These are phyloP conservation scores for Metschnikowia vanudenii DNA, from an alignment of 805 yeast genomes.

Conservation along the genomic window DNA sequence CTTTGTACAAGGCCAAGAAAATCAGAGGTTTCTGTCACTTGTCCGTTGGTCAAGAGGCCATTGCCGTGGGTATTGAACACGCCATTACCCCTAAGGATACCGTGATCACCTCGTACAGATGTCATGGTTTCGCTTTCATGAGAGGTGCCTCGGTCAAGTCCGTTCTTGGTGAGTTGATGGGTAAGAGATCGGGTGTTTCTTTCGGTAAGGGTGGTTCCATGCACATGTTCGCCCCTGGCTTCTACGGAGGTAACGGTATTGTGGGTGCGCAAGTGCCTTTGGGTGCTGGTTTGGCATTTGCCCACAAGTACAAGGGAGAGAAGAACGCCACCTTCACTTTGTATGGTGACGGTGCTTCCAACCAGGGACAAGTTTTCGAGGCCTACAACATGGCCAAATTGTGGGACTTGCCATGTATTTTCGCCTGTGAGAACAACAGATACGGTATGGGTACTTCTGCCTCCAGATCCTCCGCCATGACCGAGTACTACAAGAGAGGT, in stretches of 20 bases:
- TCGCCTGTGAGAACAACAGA: constrained; percentile 98
- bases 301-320: constrained; percentile 90
- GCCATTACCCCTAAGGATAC: constrained; percentile 86
- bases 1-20: constrained; percentile 96
- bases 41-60: constrained; percentile 98
- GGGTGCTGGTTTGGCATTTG: constrained; percentile 98
- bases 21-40: constrained; percentile 99
- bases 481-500: constrained; percentile 98
- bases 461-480: constrained; percentile 91
- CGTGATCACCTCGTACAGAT: constrained; percentile 94
- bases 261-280: constrained; percentile 99
- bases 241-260: constrained; percentile 99
- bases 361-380: constrained; percentile 99
- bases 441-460: constrained; percentile 99
- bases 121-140: constrained; percentile 97
- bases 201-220: constrained; percentile 99
- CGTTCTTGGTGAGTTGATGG: constrained; percentile 95
- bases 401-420: constrained; percentile 93
- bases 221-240: constrained; percentile 96
- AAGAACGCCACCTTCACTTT: constrained; percentile 76
- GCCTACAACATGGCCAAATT: constrained; percentile 98
- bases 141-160: constrained; percentile 91
- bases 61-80: constrained; percentile 97
- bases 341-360: constrained; percentile 99
- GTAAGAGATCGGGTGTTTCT: constrained; percentile 91